Conservation (phyloP, 495 filamentous ascomycete species). For the Lophiostoma macrostomum region DNA sequence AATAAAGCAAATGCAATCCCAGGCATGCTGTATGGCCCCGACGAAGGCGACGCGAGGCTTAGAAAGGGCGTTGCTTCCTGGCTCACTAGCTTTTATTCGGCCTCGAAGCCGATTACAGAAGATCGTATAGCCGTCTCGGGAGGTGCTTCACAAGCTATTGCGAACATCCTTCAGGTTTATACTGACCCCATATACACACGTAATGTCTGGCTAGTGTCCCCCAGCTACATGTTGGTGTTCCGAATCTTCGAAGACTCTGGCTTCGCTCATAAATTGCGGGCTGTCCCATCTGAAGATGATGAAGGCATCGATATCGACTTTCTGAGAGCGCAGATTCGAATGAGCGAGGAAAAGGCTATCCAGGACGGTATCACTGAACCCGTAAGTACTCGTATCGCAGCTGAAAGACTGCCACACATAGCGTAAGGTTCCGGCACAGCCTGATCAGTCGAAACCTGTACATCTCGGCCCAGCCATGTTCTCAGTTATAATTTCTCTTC, state of each 20-base stretch:
- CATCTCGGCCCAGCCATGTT: too few species aligned
- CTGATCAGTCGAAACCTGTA: too few species aligned
- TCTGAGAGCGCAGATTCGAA: slow-evolving; percentile 50
- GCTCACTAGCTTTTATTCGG: slow-evolving; percentile 62
- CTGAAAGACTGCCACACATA: too few species aligned
- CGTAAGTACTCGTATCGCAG: slow-evolving; percentile 27
- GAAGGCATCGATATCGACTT: slow-evolving; percentile 65
- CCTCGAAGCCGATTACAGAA: slow-evolving; percentile 42
- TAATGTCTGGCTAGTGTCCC: slow-evolving; percentile 74
- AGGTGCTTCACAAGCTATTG: slow-evolving; percentile 74
- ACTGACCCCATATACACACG: slow-evolving; percentile 74
- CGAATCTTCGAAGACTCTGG: slow-evolving; percentile 75
- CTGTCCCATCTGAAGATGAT: slow-evolving; percentile 70
- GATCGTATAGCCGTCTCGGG: slow-evolving; percentile 73
- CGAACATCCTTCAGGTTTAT: slow-evolving; percentile 67
- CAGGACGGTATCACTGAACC: slow-evolving; percentile 34
- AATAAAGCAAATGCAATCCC: slow-evolving; percentile 54
- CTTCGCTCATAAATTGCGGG: slow-evolving; percentile 59
- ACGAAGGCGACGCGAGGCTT: slow-evolving; percentile 54
- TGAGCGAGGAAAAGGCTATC: slow-evolving; percentile 42
- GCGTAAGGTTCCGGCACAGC: too few species aligned
- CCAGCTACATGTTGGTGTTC: slow-evolving; percentile 75
- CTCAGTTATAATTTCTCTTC: too few species aligned
- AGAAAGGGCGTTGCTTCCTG: slow-evolving; percentile 56
- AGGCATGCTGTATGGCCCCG: slow-evolving; percentile 72